Percentiles rank a stretch among this genome's conserved stretches.
phyloP scores from a whole-genome alignment of 2,329 filamentous ascomycete species.

The Clonostachys rosea region DNA sequence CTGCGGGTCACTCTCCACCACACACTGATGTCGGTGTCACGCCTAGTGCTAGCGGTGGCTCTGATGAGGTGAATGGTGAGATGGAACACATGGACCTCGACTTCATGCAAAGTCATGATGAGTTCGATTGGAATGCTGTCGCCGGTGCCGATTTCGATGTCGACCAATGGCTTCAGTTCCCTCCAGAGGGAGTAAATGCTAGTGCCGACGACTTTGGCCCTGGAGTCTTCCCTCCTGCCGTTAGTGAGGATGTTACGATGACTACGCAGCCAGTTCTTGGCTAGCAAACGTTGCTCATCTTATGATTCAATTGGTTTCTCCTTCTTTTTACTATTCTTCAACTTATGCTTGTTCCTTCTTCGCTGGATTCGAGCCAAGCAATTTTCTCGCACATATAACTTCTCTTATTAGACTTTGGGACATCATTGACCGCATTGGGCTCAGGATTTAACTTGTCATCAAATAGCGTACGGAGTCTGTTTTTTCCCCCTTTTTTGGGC shows the following conservation, averaged over 20 bases:
- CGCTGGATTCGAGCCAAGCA: background rate
- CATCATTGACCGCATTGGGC: no score
- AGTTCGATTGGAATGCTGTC: slow-evolving; percentile 50
- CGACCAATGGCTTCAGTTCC: slow-evolving; percentile 56
- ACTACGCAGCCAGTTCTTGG: background rate
- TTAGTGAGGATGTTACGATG: background rate
- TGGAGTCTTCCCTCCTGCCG: background rate
- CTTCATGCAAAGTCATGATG: slow-evolving; percentile 38
- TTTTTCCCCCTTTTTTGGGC: background rate
- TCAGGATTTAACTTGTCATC: no score
- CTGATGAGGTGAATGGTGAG: slow-evolving; percentile 27
- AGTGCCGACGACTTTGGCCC: background rate
- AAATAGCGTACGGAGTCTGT: background rate
- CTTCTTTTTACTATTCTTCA: background rate
- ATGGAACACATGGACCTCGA: slow-evolving; percentile 36
- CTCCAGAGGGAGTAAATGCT: slow-evolving; percentile 32
- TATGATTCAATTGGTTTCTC: background rate
- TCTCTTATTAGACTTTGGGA: background rate
- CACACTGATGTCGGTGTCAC: slow-evolving; percentile 40
- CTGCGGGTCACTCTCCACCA: slow-evolving; percentile 30
- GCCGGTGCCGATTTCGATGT: slow-evolving; percentile 51
- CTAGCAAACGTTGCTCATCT: background rate
- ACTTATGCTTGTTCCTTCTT: background rate
- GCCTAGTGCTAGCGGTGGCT: slow-evolving; percentile 37
- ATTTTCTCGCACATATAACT: background rate